Base-by-base conservation (phyloP, 495 filamentous ascomycete species). In the Penicillium salamii region DNA sequence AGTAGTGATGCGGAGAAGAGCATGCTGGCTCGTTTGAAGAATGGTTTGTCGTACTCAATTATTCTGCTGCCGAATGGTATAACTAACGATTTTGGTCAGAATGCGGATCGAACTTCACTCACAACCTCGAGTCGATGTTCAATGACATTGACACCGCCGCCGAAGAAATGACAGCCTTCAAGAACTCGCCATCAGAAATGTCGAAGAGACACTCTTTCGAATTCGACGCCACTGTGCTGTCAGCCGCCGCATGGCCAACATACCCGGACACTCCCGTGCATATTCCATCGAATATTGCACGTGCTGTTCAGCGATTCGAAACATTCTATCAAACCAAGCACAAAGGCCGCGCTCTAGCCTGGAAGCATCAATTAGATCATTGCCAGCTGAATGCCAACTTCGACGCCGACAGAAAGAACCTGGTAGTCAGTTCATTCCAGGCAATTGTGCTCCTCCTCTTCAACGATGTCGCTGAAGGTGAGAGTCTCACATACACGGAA, bases 121-220 rank as follows among this genome's bases (percentile, higher is more conserved):
- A 96, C 57, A 97, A 99, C 58, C 78, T 99, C 2, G 93, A 99
- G 66, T 87, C 90, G 28, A 99, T 99, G 93, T 97, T 99, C 75
- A 96, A 95, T 61, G 93, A 99, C 59, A 88, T 97, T 66, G 91
- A 96, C 52, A 77, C 97, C 43, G 87, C 86, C 11, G 81, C 83
- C 28, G 91, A 96, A 49, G 90, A 95, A 58, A 90, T 96, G 77
- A 49, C 66, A 4, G 83, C 86, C 0, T 97, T 91, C 71, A 73
- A 42, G 12, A 50, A 62, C 33, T 44, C 74, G 29, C 71, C 77
- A 41, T 71, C 76, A 13, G 71, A 72, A 32, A 59, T 74, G 29
- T 76, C 72, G 31, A 65, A 74, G 2, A 21, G 26, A 62, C 70
- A n/a, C 55, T 96, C 20, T 13, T 13, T 40, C 18, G 92, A 96